phyloP scores from a whole-genome alignment of 2,329 filamentous ascomycete species.

The Sporothrix brunneoviolacea region DNA sequence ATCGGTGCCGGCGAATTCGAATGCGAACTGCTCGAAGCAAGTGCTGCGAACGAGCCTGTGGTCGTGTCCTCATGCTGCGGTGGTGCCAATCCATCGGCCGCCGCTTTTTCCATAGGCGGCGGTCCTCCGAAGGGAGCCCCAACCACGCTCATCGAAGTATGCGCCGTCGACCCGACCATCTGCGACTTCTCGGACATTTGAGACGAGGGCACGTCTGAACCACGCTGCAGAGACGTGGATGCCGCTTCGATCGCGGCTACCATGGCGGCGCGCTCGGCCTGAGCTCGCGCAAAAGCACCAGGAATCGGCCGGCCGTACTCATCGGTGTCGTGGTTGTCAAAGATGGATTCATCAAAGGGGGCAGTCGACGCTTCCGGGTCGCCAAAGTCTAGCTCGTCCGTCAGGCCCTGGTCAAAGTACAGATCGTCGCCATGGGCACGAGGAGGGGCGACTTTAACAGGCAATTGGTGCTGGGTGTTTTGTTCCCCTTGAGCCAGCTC shows the following conservation, averaged over 20 bases:
- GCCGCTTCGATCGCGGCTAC: constrained; percentile 8
- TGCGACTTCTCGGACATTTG: constrained; percentile 38
- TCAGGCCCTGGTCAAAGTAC: constrained; percentile 54
- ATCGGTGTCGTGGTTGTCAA: constrained; percentile 62
- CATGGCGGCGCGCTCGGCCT: constrained; percentile 37
- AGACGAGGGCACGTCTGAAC: constrained; percentile 38
- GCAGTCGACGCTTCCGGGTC: constrained; percentile 46
- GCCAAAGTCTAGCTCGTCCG: constrained; percentile 38
- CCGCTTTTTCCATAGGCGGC: constrained; percentile 8
- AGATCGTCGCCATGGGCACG: constrained; percentile 49
- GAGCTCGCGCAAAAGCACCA: constrained; percentile 49
- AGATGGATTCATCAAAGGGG: constrained; percentile 66
- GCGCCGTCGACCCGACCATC: constrained; percentile 42
- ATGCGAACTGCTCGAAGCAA: too few species aligned
- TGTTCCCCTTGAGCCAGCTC: neutral
- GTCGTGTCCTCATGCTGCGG: neutral
- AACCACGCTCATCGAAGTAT: constrained; percentile 41
- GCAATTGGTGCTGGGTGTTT: neutral
- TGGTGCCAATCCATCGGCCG: neutral
- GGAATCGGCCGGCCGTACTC: constrained; percentile 54
- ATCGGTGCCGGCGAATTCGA: neutral
- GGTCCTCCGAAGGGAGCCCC: constrained; percentile 19
- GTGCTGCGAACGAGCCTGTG: constrained; percentile 9
- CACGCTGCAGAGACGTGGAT: constrained; percentile 13
- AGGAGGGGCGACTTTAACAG: neutral